phyloP scores from a whole-genome alignment of 129 eudicot genomes.

The Centaurea solstitialis region DNA sequence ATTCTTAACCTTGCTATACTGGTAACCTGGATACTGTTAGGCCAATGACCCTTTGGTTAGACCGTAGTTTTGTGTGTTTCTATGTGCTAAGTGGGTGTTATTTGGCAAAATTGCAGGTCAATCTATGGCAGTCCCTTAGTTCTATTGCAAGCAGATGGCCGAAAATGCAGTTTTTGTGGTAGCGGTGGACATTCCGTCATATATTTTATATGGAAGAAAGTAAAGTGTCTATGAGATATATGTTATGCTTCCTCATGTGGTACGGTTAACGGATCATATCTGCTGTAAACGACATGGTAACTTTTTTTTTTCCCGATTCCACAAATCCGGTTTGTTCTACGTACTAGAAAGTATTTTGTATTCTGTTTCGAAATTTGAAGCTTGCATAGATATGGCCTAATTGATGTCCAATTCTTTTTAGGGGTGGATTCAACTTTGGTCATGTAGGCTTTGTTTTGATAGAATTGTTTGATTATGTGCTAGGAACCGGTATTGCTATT shows the following conservation, averaged over 20 bases:
- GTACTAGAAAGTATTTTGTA: slow-evolving; percentile 8
- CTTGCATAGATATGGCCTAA: slow-evolving; percentile 1
- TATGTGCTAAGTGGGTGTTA: slow-evolving; percentile 1
- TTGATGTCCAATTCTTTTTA: neutral
- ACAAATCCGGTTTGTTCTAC: slow-evolving; percentile 15
- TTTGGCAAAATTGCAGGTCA: slow-evolving; percentile 6
- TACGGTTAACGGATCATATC: slow-evolving; percentile 9
- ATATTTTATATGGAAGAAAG: slow-evolving; percentile 7
- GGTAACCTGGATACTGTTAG: neutral
- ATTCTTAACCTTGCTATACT: neutral
- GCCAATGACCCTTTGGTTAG: neutral
- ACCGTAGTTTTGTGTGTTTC: slow-evolving; percentile 5
- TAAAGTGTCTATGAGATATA: neutral
- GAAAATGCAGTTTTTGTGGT: neutral
- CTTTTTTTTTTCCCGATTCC: neutral
- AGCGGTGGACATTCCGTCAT: slow-evolving; percentile 20
- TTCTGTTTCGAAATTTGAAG: slow-evolving; percentile 2
- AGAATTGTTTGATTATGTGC: neutral
- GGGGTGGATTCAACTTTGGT: neutral
- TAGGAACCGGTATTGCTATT: neutral
- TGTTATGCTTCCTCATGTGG: slow-evolving; percentile 12
- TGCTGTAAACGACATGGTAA: slow-evolving; percentile 23
- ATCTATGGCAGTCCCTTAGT: slow-evolving; percentile 8
- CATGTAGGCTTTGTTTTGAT: neutral
- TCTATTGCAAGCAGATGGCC: slow-evolving; percentile 9